phyloP scores from a whole-genome alignment of 495 filamentous ascomycete species.

The Sordaria brevicollis region DNA sequence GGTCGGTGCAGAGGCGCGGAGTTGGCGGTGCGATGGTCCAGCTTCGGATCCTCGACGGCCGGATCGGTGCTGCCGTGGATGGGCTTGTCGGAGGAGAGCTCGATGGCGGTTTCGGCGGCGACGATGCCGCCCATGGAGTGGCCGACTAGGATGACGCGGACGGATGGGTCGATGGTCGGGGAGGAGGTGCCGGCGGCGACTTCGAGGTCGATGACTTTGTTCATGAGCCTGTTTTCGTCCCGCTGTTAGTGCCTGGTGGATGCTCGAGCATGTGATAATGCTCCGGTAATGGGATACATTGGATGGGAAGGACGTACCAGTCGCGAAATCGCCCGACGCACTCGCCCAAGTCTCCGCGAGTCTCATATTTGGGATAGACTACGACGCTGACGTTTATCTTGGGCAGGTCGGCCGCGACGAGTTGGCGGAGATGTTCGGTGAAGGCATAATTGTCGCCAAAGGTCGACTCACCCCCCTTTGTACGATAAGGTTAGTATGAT shows the following conservation, averaged over 20 bases:
- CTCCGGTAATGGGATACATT: background rate
- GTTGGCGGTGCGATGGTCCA: constrained; percentile 7
- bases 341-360: constrained; percentile 72
- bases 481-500: background rate
- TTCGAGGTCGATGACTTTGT: constrained; percentile 90
- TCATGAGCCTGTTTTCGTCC: constrained; percentile 75
- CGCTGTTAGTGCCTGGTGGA: background rate
- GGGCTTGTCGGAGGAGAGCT: constrained; percentile 56
- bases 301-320: constrained; percentile 50
- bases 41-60: background rate
- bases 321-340: constrained; percentile 75
- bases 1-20: constrained; percentile 14
- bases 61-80: constrained; percentile 31
- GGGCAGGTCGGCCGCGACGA: constrained; percentile 62
- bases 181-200: constrained; percentile 71
- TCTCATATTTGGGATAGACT: constrained; percentile 88
- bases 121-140: constrained; percentile 98
- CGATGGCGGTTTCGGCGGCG: constrained; percentile 73
- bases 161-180: constrained; percentile 80
- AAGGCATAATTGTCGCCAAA: constrained; percentile 58
- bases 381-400: constrained; percentile 58
- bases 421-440: constrained; percentile 58
- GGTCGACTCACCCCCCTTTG: constrained; percentile 77
- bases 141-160: constrained; percentile 74
- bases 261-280: background rate